A percentile compares a stretch with the other conserved stretches of the same genome.
Conservation (phyloP, 2,329 filamentous ascomycete species). For the Penicillium oxalicum region DNA sequence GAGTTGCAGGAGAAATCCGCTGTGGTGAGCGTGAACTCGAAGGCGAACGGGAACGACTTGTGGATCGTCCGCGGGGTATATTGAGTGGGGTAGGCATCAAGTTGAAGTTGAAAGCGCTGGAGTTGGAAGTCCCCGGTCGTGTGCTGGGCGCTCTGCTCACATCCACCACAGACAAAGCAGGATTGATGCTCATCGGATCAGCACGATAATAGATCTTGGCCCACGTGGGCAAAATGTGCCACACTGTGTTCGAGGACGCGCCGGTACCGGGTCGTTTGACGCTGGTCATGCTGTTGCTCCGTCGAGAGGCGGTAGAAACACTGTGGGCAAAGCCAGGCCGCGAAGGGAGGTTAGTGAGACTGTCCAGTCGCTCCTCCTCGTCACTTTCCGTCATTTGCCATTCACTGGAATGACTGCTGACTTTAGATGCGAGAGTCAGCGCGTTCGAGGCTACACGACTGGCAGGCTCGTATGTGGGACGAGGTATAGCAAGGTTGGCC, state of each 20-base stretch:
- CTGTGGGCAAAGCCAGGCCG: conserved; percentile 36
- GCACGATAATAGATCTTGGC: conserved; percentile 64
- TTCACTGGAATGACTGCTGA: conserved; percentile 24
- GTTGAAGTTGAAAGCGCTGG: conserved; percentile 27
- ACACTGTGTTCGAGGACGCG: conserved; percentile 36
- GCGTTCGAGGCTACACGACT: conserved; percentile 3
- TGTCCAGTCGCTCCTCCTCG: conserved; percentile 32
- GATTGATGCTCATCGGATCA: conserved; percentile 50
- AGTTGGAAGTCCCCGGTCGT: conserved; percentile 27
- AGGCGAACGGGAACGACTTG: conserved; percentile 9
- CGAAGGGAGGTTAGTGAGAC: conserved; percentile 31
- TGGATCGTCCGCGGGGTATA: conserved; percentile 14
- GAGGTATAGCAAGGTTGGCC: conserved; percentile 21
- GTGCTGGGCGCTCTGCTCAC: conserved; percentile 25
- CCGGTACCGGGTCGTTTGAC: conserved; percentile 37
- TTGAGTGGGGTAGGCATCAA: conserved; percentile 29
- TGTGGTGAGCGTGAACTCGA: conserved; percentile 4
- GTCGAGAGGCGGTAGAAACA: conserved; percentile 38
- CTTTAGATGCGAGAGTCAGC: conserved; percentile 20
- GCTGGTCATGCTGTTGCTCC: conserved; percentile 34
- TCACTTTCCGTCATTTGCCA: conserved; percentile 32
- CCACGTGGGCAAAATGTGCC: conserved; percentile 44
- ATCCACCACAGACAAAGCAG: conserved; percentile 38
- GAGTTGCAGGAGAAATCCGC: not conserved
- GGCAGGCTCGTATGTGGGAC: conserved; percentile 12